phyloP scores from a whole-genome alignment of 2,329 filamentous ascomycete genomes.

The Daldinia sp. region DNA sequence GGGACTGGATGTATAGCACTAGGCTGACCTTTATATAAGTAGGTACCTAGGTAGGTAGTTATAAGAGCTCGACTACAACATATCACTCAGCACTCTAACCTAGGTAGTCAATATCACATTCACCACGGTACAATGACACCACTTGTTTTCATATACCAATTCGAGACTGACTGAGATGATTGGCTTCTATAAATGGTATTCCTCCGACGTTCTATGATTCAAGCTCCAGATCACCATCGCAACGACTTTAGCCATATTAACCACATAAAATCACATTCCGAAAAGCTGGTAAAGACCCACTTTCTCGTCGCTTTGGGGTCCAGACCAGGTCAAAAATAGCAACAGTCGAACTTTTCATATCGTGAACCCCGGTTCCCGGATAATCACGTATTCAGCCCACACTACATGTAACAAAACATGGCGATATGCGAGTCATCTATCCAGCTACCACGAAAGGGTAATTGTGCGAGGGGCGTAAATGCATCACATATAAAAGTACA shows the following conservation, averaged over 20 bases:
- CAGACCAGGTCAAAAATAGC: slow-evolving; percentile 22
- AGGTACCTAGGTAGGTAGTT: neutral
- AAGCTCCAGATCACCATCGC: slow-evolving; percentile 15
- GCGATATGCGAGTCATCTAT: neutral
- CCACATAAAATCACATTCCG: slow-evolving; percentile 9
- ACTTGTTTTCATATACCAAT: neutral
- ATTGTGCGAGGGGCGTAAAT: too few species aligned
- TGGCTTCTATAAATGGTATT: neutral
- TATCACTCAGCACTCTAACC: neutral
- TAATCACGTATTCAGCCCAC: neutral
- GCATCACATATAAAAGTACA: too few species aligned
- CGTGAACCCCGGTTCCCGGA: slow-evolving; percentile 3
- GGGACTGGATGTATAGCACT: too few species aligned
- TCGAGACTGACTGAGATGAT: neutral
- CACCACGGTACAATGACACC: neutral
- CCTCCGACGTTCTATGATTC: neutral
- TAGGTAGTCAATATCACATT: neutral
- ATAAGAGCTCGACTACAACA: neutral
- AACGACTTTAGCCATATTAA: slow-evolving; percentile 29
- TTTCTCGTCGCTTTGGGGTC: neutral
- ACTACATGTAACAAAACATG: neutral
- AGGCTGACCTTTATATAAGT: slow-evolving; percentile 4
- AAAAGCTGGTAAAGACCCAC: slow-evolving; percentile 12
- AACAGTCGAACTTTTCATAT: neutral
- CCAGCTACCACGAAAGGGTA: too few species aligned